These are phyloP conservation scores for Citrullus amarus DNA, from an alignment of 306 rosid genomes.

Conservation along the genomic window DNA sequence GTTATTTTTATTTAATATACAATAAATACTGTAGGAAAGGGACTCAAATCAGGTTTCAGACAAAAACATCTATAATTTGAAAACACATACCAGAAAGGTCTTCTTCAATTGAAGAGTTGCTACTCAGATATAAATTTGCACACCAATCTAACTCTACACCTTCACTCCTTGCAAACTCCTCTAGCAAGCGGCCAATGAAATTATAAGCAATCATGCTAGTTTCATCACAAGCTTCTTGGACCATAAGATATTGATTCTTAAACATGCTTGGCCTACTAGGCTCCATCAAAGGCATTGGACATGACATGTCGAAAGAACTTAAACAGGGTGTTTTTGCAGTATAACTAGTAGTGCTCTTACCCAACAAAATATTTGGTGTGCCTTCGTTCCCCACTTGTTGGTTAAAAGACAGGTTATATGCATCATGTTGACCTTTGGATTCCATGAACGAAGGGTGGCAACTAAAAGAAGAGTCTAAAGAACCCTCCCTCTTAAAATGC, in stretches of 20 bases:
- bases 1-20: neutral
- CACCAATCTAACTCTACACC: conserved; percentile 27
- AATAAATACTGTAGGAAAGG: neutral
- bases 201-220: conserved; percentile 59
- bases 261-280: conserved; percentile 4
- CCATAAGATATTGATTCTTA: conserved; percentile 47
- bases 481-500: conserved; percentile 4
- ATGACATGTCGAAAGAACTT: conserved; percentile 9
- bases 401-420: neutral
- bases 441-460: neutral
- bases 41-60: neutral
- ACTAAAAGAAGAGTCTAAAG: neutral
- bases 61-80: neutral
- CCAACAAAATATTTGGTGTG: neutral
- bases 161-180: conserved; percentile 35
- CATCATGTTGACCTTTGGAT: neutral
- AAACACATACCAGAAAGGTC: conserved; percentile 35
- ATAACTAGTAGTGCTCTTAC: neutral
- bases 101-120: conserved; percentile 25
- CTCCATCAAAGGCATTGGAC: conserved; percentile 10
- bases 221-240: conserved; percentile 68
- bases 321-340: neutral
- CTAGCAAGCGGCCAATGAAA: conserved; percentile 47
- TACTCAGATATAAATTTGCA: conserved; percentile 25
- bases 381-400: neutral